Evolutionary conservation across 495 filamentous ascomycete species (phyloP).

Genomic region (Sphaerosporella brunnea): DNA sequence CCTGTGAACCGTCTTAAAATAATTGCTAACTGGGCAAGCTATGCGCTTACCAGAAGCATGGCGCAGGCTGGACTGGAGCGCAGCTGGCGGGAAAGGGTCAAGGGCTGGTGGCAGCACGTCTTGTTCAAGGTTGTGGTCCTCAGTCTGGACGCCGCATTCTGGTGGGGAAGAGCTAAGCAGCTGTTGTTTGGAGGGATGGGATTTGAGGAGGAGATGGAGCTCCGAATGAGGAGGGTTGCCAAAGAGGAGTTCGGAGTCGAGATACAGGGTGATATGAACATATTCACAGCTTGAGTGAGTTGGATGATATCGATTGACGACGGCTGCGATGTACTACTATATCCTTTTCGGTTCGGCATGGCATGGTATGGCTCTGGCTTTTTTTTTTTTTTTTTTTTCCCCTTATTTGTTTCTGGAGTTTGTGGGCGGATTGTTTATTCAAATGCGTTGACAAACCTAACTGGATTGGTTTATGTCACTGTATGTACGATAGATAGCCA

Average conservation of each 20-base stretch:
- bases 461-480: no score
- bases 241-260: conserved; percentile 77
- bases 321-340: no score
- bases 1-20: conserved; percentile 93
- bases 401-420: no score
- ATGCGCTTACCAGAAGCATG: conserved; percentile 28
- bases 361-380: no score
- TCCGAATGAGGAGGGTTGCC: conserved; percentile 65
- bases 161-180: conserved; percentile 57
- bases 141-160: conserved; percentile 66
- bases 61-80: conserved; percentile 35
- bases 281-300: conserved; percentile 43
- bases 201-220: conserved; percentile 89
- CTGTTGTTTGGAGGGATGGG: conserved; percentile 54
- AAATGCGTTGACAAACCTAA: no score
- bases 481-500: no score
- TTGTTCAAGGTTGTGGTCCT: conserved; percentile 65
- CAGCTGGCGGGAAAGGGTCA: conserved; percentile 34
- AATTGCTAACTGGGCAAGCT: conserved; percentile 72
- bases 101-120: conserved; percentile 45
- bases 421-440: no score
- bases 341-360: no score
- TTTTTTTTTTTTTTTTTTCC: no score
- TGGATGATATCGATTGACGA: no score
- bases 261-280: conserved; percentile 51